Percentiles rank a stretch among this genome's conserved stretches.
These are phyloP conservation scores for Penicillium sp. DNA, from an alignment of 2,329 filamentous ascomycete genomes.

Conservation along the genomic window DNA sequence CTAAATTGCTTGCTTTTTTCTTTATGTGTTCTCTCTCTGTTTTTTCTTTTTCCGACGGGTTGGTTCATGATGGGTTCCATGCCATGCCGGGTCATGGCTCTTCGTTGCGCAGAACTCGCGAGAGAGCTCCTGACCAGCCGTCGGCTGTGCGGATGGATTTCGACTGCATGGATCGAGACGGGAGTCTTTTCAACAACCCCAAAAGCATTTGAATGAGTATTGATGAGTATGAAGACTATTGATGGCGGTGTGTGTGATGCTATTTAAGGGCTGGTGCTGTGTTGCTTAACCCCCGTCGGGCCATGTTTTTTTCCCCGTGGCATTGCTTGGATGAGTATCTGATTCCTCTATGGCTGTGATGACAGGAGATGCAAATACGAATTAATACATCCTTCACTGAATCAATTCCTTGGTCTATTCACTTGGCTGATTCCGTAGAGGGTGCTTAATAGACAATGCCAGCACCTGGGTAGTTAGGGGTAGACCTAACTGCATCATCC, in stretches of 20 bases:
- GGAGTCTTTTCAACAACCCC: slow-evolving; percentile 10
- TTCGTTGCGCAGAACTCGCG: not conserved
- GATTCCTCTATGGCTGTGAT: slow-evolving; percentile 12
- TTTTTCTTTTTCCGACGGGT: slow-evolving; percentile 11
- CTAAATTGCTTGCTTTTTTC: slow-evolving; percentile 24
- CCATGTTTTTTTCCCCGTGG: slow-evolving; percentile 6
- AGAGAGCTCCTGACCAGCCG: not conserved
- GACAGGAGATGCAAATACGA: slow-evolving; percentile 25
- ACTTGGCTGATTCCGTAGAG: not conserved
- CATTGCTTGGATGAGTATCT: slow-evolving; percentile 16
- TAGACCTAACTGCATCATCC: not conserved
- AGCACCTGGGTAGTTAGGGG: no score
- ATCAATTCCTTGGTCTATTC: not conserved
- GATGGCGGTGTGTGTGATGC: not conserved
- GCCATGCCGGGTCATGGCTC: slow-evolving; percentile 16
- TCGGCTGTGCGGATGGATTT: slow-evolving; percentile 1
- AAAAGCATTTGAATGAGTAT: slow-evolving; percentile 13
- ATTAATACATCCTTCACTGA: slow-evolving; percentile 15
- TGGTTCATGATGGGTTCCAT: slow-evolving; percentile 12
- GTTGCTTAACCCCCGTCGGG: not conserved
- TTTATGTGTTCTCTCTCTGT: slow-evolving; percentile 5
- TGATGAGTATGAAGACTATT: slow-evolving; percentile 7
- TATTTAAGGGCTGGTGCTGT: slow-evolving; percentile 5
- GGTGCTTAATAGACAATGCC: not conserved
- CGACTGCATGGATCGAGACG: slow-evolving; percentile 5